Base-by-base conservation (phyloP, 768 basidiomycete species). In the Clitopilus passeckerianus region DNA sequence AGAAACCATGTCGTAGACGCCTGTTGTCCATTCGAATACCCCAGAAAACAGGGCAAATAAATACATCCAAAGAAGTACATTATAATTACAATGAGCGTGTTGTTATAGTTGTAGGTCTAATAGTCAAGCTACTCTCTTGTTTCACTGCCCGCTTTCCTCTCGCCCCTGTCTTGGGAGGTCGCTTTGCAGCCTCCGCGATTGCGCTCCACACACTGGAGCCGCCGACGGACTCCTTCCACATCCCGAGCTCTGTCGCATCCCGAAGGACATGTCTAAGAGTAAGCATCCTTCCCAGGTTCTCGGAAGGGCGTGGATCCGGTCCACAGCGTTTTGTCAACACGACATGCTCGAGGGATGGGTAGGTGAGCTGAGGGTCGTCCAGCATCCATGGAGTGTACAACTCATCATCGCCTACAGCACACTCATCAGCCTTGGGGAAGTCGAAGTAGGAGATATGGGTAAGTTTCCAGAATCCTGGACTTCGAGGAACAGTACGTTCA, bases 181-280 rank as follows among this genome's bases (percentile, higher is more conserved):
- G 54, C 27, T 55, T 55, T 12, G 54, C 54, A 60, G 62, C 65
- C 34, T 59, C 60, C 15, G 60, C 59, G 8, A 65, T 65, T 33
- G 58, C 60, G 50, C 69, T 65, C 76, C 75, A 77, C 53, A 77
- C 62, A 22, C 73, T 71, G 34, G 63, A 57, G 3, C 67, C 70
- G 6, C 61, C 61, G 3, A 66, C 70, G 35, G 65, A 70, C 57
- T 74, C 71, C 35, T 72, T 70, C 75, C 76, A 77, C 24, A 73
- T 67, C 44, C 74, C 70, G 60, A 74, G 61, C 64, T 76, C 76
- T 24, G 73, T 72, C 46, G 64, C 60, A 50, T 68, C 65, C 33
- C 64, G 60, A 3, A 68, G 69, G 8, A 74, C 68, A 54, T 69
- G 67, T 9, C 68, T 58, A 34, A 74, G 62, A 20, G 72, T 63